phyloP scores from a whole-genome alignment of 495 filamentous ascomycete species.

The Hyaloscypha variabilis region DNA sequence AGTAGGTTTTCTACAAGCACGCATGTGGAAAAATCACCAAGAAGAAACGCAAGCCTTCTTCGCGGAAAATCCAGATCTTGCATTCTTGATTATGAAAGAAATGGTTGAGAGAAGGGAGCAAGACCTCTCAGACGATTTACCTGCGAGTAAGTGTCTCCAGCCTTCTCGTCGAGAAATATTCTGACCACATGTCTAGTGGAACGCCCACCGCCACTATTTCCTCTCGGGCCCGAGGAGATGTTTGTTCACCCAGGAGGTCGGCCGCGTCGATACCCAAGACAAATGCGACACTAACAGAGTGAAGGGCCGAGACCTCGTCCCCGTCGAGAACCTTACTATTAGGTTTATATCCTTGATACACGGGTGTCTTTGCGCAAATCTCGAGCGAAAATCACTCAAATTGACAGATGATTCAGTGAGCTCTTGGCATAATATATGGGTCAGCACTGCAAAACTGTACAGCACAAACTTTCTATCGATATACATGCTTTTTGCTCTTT shows the following conservation, averaged over 20 bases:
- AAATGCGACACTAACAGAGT: background rate
- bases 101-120: constrained; percentile 45
- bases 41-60: constrained; percentile 40
- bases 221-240: constrained; percentile 9
- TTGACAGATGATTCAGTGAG: background rate
- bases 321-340: constrained; percentile 5
- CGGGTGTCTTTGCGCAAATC: background rate
- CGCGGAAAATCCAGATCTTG: constrained; percentile 41
- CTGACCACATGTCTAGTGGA: constrained; percentile 32
- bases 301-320: constrained; percentile 5
- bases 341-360: background rate
- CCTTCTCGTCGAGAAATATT: background rate
- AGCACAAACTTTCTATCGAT: background rate
- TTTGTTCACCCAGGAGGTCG: constrained; percentile 18
- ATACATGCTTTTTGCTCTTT: background rate
- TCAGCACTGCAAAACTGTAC: background rate
- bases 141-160: constrained; percentile 30
- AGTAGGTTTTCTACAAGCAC: constrained; percentile 45
- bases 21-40: constrained; percentile 36
- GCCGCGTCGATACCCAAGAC: background rate
- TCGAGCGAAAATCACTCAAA: background rate
- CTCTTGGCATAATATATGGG: background rate
- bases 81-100: constrained; percentile 42
- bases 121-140: constrained; percentile 38
- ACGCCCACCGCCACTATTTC: constrained; percentile 22